phyloP scores from a whole-genome alignment of 352 stramenopile genomes.

The Globisporangium paddicum region DNA sequence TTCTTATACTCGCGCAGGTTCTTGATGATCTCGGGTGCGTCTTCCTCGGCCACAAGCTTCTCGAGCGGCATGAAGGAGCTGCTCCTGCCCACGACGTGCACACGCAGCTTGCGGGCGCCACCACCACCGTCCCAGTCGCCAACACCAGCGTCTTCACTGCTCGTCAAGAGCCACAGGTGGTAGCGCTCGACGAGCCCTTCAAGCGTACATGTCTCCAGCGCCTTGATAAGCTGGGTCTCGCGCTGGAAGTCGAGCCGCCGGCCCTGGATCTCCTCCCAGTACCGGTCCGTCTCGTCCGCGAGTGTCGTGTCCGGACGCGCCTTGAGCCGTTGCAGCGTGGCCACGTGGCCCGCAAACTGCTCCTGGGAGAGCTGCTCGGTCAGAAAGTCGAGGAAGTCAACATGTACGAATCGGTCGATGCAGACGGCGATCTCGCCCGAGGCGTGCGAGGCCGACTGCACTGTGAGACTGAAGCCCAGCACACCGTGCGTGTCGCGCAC shows the following conservation, averaged over 20 bases:
- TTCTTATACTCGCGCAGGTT: conserved; percentile 60
- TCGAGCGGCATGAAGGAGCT: conserved; percentile 63
- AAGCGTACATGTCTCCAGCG: conserved; percentile 36
- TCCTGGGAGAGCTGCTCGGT: conserved; percentile 20
- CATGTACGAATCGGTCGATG: conserved; percentile 60
- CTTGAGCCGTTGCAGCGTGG: conserved; percentile 38
- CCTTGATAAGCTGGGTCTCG: conserved; percentile 36
- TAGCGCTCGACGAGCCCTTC: conserved; percentile 42
- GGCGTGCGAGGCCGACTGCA: conserved; percentile 66
- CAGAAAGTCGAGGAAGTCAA: conserved; percentile 33
- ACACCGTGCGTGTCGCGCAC: conserved; percentile 73
- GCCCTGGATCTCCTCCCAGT: conserved; percentile 73
- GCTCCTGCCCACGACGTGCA: conserved; percentile 69
- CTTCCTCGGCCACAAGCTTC: conserved; percentile 37
- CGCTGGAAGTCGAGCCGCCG: conserved; percentile 61
- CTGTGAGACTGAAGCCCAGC: conserved; percentile 59
- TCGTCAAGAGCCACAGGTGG: conserved; percentile 39
- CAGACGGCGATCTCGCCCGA: conserved; percentile 47
- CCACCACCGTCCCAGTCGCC: not conserved
- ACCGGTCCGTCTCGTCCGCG: conserved; percentile 49
- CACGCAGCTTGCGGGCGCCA: conserved; percentile 47
- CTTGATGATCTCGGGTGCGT: conserved; percentile 50
- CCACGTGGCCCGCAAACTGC: conserved; percentile 43
- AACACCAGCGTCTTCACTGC: not conserved
- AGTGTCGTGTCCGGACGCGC: conserved; percentile 44